Conservation (phyloP, 352 stramenopile genomes). For the Globisporangium radiosum region DNA sequence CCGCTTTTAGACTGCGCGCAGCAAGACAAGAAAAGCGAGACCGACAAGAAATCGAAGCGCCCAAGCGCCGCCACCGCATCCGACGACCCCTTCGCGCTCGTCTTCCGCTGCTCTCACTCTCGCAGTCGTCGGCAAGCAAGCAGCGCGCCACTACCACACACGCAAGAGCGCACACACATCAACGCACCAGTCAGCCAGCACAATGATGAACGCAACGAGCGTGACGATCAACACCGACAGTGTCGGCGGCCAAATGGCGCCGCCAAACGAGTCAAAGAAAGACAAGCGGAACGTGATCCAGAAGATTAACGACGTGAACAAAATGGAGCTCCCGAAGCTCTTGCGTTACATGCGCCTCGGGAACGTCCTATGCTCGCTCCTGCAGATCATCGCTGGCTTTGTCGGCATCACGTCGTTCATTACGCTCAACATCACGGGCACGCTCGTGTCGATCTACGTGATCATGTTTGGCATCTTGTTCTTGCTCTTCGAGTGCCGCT, state of each 20-base stretch:
- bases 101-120: no score
- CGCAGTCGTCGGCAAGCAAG: no score
- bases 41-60: no score
- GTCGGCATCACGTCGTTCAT: constrained; percentile 83
- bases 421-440: constrained; percentile 87
- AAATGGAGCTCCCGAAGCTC: constrained; percentile 86
- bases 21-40: no score
- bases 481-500: constrained; percentile 81
- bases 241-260: constrained; percentile 43
- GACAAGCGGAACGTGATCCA: constrained; percentile 71
- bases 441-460: constrained; percentile 84
- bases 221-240: constrained; percentile 78
- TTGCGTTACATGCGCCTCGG: constrained; percentile 81
- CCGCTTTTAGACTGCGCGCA: no score
- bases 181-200: not conserved
- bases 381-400: constrained; percentile 78
- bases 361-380: constrained; percentile 78
- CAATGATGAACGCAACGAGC: constrained; percentile 73
- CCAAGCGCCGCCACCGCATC: no score
- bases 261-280: constrained; percentile 45
- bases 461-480: constrained; percentile 87
- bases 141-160: no score
- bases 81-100: no score
- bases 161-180: no score
- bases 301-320: constrained; percentile 86